Conservation (phyloP, 2,329 filamentous ascomycete genomes). For the Rutstroemia sp. region DNA sequence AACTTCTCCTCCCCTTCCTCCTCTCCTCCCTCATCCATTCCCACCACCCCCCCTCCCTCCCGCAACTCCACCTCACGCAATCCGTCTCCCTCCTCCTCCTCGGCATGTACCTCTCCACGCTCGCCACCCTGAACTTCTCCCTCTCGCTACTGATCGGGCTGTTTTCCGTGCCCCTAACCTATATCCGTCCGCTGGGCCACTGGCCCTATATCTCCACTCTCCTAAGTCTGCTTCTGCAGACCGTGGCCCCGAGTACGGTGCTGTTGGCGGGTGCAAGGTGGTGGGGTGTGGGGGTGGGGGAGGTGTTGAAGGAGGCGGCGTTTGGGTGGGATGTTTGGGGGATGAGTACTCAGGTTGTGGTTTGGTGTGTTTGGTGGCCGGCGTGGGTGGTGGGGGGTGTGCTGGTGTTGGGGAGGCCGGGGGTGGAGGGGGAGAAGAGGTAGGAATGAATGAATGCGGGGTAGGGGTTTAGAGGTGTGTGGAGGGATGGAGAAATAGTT, state of each 20-base stretch:
- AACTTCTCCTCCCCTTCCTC: conserved; percentile 47
- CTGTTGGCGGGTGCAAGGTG: conserved; percentile 42
- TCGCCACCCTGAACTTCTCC: conserved; percentile 94
- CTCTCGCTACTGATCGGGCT: conserved; percentile 81
- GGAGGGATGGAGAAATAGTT: too few relatives aligned
- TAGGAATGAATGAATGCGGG: neutral
- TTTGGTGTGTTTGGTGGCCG: conserved; percentile 97
- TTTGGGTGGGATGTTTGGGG: conserved; percentile 88
- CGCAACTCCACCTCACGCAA: conserved; percentile 73
- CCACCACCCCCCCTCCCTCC: conserved; percentile 44
- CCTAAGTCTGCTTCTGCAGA: conserved; percentile 45
- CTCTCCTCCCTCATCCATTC: conserved; percentile 48
- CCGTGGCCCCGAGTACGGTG: conserved; percentile 52
- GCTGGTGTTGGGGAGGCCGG: conserved; percentile 40
- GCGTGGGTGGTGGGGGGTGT: conserved; percentile 68
- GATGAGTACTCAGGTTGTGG: conserved; percentile 78
- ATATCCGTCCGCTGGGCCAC: conserved; percentile 46
- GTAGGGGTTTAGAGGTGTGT: neutral
- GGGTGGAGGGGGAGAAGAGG: neutral
- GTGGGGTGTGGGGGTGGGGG: conserved; percentile 42
- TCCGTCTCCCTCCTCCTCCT: conserved; percentile 89
- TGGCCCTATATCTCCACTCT: conserved; percentile 34
- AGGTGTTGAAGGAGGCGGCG: conserved; percentile 63
- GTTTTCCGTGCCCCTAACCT: conserved; percentile 70
- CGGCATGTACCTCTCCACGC: conserved; percentile 83